Evolutionary conservation across 2,329 filamentous ascomycete genomes (phyloP).

Genomic region (Xylaria sp.): DNA sequence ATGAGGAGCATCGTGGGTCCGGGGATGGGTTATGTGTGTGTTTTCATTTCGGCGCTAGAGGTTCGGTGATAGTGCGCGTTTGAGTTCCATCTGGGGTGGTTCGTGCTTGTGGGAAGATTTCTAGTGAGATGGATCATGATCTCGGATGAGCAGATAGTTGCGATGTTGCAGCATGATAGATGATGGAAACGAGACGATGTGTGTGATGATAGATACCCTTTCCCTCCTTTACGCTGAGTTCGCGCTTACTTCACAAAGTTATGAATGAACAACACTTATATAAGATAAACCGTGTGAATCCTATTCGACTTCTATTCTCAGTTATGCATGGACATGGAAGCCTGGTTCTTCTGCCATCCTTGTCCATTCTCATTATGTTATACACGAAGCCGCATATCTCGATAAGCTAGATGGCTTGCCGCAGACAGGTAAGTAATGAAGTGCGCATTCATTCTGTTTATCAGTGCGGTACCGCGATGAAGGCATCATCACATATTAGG

Average conservation of each 20-base stretch:
- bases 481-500: no score
- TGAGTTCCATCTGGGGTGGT: background rate
- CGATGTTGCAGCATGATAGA: no score
- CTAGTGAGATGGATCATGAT: background rate
- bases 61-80: background rate
- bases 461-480: no score
- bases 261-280: no score
- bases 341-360: background rate
- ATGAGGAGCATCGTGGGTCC: background rate
- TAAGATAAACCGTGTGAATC: background rate
- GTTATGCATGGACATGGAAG: background rate
- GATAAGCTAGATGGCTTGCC: background rate
- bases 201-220: slow-evolving; percentile 22
- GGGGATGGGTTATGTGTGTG: background rate
- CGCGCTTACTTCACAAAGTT: background rate
- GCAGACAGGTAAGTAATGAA: no score
- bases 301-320: background rate
- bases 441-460: no score
- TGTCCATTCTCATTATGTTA: background rate
- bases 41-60: background rate
- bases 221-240: background rate
- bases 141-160: background rate
- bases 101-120: background rate
- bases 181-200: background rate
- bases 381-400: background rate